Evolutionary conservation across 1,284 basidiomycete species (phyloP).

Genomic region (Paramarasmius palmivorus): DNA sequence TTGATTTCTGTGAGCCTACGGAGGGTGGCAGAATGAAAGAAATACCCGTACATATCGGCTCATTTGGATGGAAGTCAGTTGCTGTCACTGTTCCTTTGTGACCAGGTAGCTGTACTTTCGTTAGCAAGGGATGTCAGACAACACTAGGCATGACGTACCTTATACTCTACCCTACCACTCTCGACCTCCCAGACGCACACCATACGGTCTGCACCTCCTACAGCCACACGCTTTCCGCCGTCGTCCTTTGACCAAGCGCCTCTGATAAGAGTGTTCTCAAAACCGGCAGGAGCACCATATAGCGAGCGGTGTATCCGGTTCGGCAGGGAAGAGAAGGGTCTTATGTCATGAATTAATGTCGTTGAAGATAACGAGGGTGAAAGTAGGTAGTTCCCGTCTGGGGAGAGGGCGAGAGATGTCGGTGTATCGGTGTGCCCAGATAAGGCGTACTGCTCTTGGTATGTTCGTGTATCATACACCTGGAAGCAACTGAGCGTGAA

Average conservation of each 20-base stretch:
- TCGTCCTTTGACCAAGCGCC: slow-evolving; percentile 85
- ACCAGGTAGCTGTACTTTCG: slow-evolving; percentile 69
- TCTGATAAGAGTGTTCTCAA: slow-evolving; percentile 80
- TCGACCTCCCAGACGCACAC: slow-evolving; percentile 96
- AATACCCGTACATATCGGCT: slow-evolving; percentile 77
- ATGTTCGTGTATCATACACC: too few relatives aligned
- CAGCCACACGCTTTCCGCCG: slow-evolving; percentile 68
- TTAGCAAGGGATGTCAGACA: slow-evolving; percentile 4
- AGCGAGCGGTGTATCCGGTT: slow-evolving; percentile 80
- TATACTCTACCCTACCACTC: slow-evolving; percentile 81
- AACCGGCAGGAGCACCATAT: slow-evolving; percentile 85
- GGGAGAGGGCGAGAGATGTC: slow-evolving; percentile 85
- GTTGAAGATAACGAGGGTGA: slow-evolving; percentile 88
- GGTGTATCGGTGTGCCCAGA: slow-evolving; percentile 86
- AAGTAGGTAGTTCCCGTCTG: slow-evolving; percentile 81
- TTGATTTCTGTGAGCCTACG: slow-evolving; percentile 12
- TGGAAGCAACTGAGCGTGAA: too few relatives aligned
- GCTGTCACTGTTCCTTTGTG: slow-evolving; percentile 92
- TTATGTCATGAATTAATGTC: slow-evolving; percentile 85
- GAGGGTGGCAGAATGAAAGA: background rate
- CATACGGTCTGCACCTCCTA: slow-evolving; percentile 80
- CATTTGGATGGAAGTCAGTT: slow-evolving; percentile 90
- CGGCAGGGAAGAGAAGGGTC: slow-evolving; percentile 85
- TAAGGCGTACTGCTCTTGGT: slow-evolving; percentile 36
- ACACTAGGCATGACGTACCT: slow-evolving; percentile 42